Evolutionary conservation across 1,284 basidiomycete species (phyloP).

Genomic region (Apiotrichum brassicae): DNA sequence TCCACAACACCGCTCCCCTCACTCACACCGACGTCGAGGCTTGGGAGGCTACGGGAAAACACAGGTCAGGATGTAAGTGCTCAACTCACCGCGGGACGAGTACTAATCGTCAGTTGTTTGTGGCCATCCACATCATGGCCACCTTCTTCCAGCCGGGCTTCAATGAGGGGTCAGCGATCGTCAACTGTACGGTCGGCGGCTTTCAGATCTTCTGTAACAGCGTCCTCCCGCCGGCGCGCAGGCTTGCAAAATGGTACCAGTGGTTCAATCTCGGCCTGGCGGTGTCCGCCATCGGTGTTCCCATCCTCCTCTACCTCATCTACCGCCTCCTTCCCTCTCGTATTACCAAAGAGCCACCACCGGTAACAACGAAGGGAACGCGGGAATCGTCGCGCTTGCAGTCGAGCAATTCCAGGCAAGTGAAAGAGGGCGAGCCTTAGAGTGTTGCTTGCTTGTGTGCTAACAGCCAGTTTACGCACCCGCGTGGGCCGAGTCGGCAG

Average conservation of each 20-base stretch:
- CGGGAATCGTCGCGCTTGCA: not conserved
- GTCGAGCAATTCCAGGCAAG: not conserved
- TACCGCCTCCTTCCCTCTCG: not conserved
- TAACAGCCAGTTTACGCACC: no score
- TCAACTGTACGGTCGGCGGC: not conserved
- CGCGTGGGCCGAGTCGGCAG: no score
- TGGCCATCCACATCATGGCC: conserved; percentile 7
- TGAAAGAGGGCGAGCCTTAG: no score
- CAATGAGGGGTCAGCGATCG: not conserved
- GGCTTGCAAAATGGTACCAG: conserved; percentile 6
- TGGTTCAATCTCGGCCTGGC: not conserved
- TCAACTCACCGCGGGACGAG: no score
- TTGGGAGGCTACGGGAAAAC: no score
- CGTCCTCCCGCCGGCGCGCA: conserved; percentile 1
- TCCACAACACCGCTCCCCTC: no score
- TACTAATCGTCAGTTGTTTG: no score
- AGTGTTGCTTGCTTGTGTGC: no score
- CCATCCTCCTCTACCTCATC: not conserved
- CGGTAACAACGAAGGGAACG: not conserved
- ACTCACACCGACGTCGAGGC: no score
- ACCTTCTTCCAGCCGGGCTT: conserved; percentile 12
- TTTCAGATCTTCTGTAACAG: conserved; percentile 6
- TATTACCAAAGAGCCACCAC: not conserved
- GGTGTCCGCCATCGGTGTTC: not conserved
- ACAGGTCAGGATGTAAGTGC: no score